Evolutionary conservation across 148 eudicot species (phyloP), one percentile per base, ranked within the genome.

Genomic region (Heliamphora exappendiculata): DNA sequence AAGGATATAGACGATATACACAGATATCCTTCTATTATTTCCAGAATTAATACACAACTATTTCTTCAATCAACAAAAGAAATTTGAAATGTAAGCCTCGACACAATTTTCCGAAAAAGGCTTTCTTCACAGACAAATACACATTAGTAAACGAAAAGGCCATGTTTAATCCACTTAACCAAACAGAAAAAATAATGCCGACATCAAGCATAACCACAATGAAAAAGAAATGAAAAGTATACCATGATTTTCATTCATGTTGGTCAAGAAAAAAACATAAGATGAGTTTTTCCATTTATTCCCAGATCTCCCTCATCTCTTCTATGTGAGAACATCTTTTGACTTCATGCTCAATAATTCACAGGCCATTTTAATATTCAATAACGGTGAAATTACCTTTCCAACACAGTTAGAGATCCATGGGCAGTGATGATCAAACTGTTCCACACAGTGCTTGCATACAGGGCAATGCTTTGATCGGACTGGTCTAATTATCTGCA

Each of bases 321-420:
- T 33, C 50, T 20, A 24, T 8, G 39, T 24, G 42, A 36, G 22
- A 73, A 57, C 20, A 57, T 57, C 63, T 24, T 39, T 73, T 31
- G 12, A 7, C 34, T 57, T 29, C 51, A 57, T 16, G 47, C 31
- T 60, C n/a, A 37, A 29, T 58, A 58, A 17, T 28, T 60, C 39
- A 44, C 0, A 7, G 28, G 14, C 17, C 59, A 44, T n/a, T 44
- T 6, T 39, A 67, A 2, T 28, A 67, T 16, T 55, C 29, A 74
- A n/a, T n/a, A 24, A n/a, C 1, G 14, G 10, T 26, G 59, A n/a
- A 37, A 24, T 58, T 82, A 96, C 99, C 99, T 96, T 96, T 73
- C 98, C 99, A 73, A 96, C 87, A 85, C 99, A 96, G 74, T 96
- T 96, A 81, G 99, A 93, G 70, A 96, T 91, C 99, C 99, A 96